Base-by-base conservation (phyloP, 1,284 basidiomycete species). In the Rhodotorula mucilaginosa region DNA sequence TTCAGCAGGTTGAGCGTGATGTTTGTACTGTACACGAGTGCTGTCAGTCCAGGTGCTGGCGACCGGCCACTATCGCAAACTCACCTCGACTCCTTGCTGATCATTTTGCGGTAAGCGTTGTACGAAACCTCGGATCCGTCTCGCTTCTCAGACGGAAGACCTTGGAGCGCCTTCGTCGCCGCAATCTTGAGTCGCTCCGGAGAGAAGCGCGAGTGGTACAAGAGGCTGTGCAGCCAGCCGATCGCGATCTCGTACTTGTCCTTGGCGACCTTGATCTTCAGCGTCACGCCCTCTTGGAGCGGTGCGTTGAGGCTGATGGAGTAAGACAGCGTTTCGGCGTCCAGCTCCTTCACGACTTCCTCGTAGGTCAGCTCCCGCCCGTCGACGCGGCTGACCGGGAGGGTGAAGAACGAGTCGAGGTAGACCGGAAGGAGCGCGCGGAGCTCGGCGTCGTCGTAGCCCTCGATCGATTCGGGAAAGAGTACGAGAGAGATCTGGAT, bases 111-210 rank as follows among this genome's bases (percentile, higher is more conserved):
- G 81, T 87, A 88, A 57, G 94, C 84, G 13, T 93, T 90, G 39
- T 86, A 85, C 58, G 94, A 84, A 18, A 99, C 90, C 31, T 87
- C 89, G 78, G 84, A 87, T 2, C 95, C 97, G 78, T 93, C 90
- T 59, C 97, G 87, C 84, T 98, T 99, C 79, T 92, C 85, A 79
- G 94, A 89, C 0, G 97, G 97, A n/a, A 99, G 84, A 39, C 89
- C 89, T 81, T 98, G 96, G 57, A 91, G 87, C 64, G 93, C 87
- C 82, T 98, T 98, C 34, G 93, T 92, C 56, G 92, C 85, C 57
- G 88, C 89, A 57, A 99, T 89, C 78, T 90, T 88, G 49, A 99
- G 83, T 64, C 94, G 86, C 61, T 97, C 93, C 75, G 89, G 87
- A 75, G 90, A 87, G 79, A 98, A 98, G 69, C 89, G 84, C 61